A percentile compares a stretch with the other conserved stretches of the same genome.
Evolutionary conservation across 441 rosid genomes (phyloP).

Genomic region (Macaranga tanarius): DNA sequence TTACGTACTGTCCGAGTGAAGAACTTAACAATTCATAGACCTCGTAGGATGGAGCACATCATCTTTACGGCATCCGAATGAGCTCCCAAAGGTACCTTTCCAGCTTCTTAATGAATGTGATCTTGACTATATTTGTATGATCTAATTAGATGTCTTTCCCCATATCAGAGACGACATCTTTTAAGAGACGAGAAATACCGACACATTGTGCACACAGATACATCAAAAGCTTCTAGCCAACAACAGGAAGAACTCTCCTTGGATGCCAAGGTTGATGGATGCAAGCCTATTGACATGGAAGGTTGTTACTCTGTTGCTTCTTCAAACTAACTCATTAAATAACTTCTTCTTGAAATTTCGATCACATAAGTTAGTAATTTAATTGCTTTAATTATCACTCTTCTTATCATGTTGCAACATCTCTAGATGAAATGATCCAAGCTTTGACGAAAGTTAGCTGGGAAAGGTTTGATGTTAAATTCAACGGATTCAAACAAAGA

Average conservation of each 20-base stretch:
- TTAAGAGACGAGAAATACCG: conserved; percentile 51
- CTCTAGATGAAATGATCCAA: conserved; percentile 74
- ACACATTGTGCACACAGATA: conserved; percentile 56
- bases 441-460: conserved; percentile 59
- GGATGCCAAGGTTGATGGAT: conserved; percentile 27
- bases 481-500: conserved; percentile 68
- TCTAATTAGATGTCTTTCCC: conserved; percentile 10
- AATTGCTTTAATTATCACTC: not conserved
- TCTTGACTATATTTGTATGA: conserved; percentile 20
- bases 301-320: conserved; percentile 45
- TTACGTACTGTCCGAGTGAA: conserved; percentile 9
- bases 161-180: conserved; percentile 44
- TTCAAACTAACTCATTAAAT: conserved; percentile 5
- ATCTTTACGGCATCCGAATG: conserved; percentile 52
- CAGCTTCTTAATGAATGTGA: conserved; percentile 9
- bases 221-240: conserved; percentile 25
- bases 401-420: conserved; percentile 14
- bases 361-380: no score
- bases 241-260: conserved; percentile 31
- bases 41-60: conserved; percentile 96
- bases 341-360: not conserved
- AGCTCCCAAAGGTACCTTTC: conserved; percentile 74
- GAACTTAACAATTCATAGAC: conserved; percentile 53
- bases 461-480: conserved; percentile 80
- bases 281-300: conserved; percentile 51